Evolutionary conservation across 2,329 filamentous ascomycete genomes (phyloP).

Genomic region (Lecanicillium sp.): DNA sequence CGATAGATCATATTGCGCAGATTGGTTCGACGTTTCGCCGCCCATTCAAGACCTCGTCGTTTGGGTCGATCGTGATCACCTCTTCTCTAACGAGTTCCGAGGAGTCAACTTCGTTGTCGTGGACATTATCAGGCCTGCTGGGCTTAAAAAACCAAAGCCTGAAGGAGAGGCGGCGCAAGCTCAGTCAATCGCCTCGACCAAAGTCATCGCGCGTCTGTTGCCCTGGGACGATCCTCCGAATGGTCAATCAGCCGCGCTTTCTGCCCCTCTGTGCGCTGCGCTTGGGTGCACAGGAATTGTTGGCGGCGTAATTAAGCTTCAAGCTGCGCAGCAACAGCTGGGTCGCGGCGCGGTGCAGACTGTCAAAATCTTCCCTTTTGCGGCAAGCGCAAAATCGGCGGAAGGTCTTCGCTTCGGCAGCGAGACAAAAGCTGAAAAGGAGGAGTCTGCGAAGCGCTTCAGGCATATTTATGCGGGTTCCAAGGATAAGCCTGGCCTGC

Average conservation of each 20-base stretch:
- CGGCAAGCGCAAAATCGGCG: conserved; percentile 47
- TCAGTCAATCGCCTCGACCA: conserved; percentile 37
- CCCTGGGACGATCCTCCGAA: conserved; percentile 86
- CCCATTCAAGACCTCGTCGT: conserved; percentile 58
- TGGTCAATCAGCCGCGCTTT: conserved; percentile 72
- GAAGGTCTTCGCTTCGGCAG: conserved; percentile 79
- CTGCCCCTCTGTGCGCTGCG: conserved; percentile 66
- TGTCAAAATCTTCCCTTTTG: conserved; percentile 78
- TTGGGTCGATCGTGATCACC: conserved; percentile 78
- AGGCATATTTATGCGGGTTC: conserved; percentile 61
- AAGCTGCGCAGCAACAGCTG: conserved; percentile 71
- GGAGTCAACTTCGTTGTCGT: conserved; percentile 73
- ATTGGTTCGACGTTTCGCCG: conserved; percentile 72
- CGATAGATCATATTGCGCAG: conserved; percentile 60
- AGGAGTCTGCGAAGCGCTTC: conserved; percentile 68
- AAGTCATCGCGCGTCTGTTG: conserved; percentile 68
- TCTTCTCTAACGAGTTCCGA: conserved; percentile 65
- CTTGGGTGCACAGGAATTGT: conserved; percentile 69
- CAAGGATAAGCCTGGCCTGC: conserved; percentile 52
- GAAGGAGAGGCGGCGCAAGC: conserved; percentile 60
- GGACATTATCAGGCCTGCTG: conserved; percentile 80
- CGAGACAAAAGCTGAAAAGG: conserved; percentile 75
- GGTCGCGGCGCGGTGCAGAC: conserved; percentile 57
- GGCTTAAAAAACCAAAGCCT: conserved; percentile 62
- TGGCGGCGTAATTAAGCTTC: conserved; percentile 80